Evolutionary conservation across 305 asterid species (phyloP).

Genomic region (Fraxinus floribunda): DNA sequence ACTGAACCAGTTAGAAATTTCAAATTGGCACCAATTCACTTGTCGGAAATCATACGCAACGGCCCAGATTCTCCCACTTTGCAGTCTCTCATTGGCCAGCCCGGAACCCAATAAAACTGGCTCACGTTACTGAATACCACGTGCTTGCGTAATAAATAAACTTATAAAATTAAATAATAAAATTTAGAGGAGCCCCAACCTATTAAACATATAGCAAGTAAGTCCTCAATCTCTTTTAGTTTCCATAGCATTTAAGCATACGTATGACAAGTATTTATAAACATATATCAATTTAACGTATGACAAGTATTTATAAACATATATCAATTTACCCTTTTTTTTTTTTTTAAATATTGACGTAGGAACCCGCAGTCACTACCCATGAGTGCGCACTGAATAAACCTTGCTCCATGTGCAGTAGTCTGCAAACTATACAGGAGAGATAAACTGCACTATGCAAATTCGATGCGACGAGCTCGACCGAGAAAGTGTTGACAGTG

Average conservation of each 20-base stretch:
- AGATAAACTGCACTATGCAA: too few species aligned
- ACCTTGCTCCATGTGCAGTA: too few species aligned
- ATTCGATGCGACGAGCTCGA: too few species aligned
- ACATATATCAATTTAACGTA: neutral
- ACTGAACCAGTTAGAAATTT: neutral
- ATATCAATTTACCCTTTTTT: too few species aligned
- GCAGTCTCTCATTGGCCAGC: neutral
- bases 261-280: neutral
- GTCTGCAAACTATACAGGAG: too few species aligned
- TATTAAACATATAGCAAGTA: neutral
- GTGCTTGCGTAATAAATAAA: neutral
- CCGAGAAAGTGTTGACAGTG: too few species aligned
- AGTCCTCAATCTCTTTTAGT: neutral
- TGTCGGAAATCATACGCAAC: neutral
- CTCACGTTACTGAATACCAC: neutral
- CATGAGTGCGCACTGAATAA: too few species aligned
- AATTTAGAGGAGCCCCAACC: neutral
- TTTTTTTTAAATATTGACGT: too few species aligned
- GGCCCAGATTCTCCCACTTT: neutral
- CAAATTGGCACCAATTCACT: neutral
- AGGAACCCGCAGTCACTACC: too few species aligned
- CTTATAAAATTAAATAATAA: neutral
- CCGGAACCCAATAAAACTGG: neutral
- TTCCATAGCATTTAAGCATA: neutral
- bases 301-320: too few species aligned